A percentile compares a stretch with the other conserved stretches of the same genome.
phyloP scores from a whole-genome alignment of 2,329 filamentous ascomycete genomes.

The Penicillium rolfsii region DNA sequence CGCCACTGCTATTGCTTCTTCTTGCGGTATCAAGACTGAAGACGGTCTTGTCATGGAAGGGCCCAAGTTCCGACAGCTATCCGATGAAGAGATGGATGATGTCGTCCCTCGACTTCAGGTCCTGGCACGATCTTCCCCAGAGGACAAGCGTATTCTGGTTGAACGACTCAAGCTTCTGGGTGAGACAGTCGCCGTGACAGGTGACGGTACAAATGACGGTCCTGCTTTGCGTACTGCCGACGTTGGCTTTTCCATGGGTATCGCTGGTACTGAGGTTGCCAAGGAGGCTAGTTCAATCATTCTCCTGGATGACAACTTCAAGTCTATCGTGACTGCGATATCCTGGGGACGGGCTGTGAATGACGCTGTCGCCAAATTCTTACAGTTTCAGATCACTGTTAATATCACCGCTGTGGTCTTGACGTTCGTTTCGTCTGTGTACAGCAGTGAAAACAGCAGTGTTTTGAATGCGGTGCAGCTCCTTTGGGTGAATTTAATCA shows the following conservation, averaged over 20 bases:
- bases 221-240: constrained; percentile 68
- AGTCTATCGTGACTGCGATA: constrained; percentile 66
- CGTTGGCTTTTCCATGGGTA: constrained; percentile 70
- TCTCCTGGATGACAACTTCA: constrained; percentile 68
- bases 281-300: constrained; percentile 72
- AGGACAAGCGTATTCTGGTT: constrained; percentile 69
- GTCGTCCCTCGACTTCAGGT: constrained; percentile 65
- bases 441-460: constrained; percentile 67
- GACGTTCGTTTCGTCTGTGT: constrained; percentile 85
- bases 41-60: constrained; percentile 70
- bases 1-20: constrained; percentile 71
- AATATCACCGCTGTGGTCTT: constrained; percentile 88
- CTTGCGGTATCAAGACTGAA: constrained; percentile 68
- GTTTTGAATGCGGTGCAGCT: constrained; percentile 88
- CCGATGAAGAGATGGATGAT: constrained; percentile 61
- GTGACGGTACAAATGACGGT: constrained; percentile 69
- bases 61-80: constrained; percentile 66
- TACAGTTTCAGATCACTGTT: constrained; percentile 71
- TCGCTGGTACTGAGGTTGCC: constrained; percentile 68
- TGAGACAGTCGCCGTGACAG: constrained; percentile 65
- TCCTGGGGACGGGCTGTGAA: constrained; percentile 72
- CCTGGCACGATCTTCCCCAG: constrained; percentile 66
- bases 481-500: constrained; percentile 95
- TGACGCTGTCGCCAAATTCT: constrained; percentile 68
- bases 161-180: constrained; percentile 64